Percentiles rank a stretch among this genome's conserved stretches.
Conservation (phyloP, 768 basidiomycete species). For the Mycena rosella region DNA sequence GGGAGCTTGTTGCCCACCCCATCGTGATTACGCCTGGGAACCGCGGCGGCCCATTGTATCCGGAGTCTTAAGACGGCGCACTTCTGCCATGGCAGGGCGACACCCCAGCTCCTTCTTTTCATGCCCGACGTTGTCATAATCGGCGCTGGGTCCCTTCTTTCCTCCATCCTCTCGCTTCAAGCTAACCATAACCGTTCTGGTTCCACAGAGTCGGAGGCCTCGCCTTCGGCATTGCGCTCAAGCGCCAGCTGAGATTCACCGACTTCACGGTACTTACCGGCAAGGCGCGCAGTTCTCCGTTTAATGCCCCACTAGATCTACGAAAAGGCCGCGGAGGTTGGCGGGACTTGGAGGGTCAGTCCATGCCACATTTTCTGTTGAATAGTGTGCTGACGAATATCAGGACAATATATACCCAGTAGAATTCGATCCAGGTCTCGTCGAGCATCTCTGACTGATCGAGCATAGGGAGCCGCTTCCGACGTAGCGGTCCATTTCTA, state of each 20-base stretch:
- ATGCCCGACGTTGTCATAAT: not conserved
- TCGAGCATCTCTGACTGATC: not conserved
- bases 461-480: slow-evolving; percentile 56
- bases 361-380: not conserved
- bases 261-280: slow-evolving; percentile 33
- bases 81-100: no score
- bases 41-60: no score
- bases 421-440: slow-evolving; percentile 13
- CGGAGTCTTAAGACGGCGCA: no score
- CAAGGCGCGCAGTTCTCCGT: no score
- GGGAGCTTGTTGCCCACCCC: no score
- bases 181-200: not conserved
- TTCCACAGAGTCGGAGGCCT: slow-evolving; percentile 15
- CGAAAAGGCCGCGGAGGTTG: slow-evolving; percentile 60
- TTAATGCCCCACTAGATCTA: slow-evolving; percentile 55
- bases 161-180: not conserved
- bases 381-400: not conserved
- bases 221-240: slow-evolving; percentile 24
- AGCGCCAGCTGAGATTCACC: slow-evolving; percentile 5
- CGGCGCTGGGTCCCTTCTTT: not conserved
- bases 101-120: no score
- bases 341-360: slow-evolving; percentile 71
- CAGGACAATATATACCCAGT: slow-evolving; percentile 72
- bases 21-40: no score
- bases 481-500: slow-evolving; percentile 59